phyloP scores from a whole-genome alignment of 192 early-diverging fungal species.

The Radiomyces spectabilis region DNA sequence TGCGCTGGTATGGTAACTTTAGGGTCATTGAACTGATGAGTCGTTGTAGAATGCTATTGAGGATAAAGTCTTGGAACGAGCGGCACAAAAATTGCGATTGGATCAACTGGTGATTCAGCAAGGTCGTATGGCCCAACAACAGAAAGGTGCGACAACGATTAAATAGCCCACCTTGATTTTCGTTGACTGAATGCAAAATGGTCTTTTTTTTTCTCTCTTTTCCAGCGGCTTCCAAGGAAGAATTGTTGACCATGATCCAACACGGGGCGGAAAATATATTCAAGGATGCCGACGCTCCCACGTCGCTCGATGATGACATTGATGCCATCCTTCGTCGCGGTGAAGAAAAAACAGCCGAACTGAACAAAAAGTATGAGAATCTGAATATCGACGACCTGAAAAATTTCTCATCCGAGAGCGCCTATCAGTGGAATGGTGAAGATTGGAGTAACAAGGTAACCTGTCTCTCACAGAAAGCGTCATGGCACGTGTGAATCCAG shows the following conservation, averaged over 20 bases:
- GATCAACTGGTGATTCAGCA: slow-evolving; percentile 99
- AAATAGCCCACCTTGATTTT: too few species aligned
- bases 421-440: slow-evolving; percentile 95
- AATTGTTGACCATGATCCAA: slow-evolving; percentile 94
- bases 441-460: slow-evolving; percentile 79
- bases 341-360: slow-evolving; percentile 83
- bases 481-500: too few species aligned
- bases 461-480: too few species aligned
- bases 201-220: background rate
- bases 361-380: slow-evolving; percentile 85
- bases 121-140: slow-evolving; percentile 63
- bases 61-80: slow-evolving; percentile 94
- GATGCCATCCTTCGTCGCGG: slow-evolving; percentile 71
- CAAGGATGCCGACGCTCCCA: slow-evolving; percentile 40
- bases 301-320: slow-evolving; percentile 53
- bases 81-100: slow-evolving; percentile 90
- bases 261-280: slow-evolving; percentile 92
- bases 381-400: slow-evolving; percentile 91
- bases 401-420: slow-evolving; percentile 78
- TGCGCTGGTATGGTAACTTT: too few species aligned
- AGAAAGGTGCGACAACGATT: background rate
- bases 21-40: background rate
- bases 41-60: slow-evolving; percentile 76
- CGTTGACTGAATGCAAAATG: background rate
- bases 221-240: slow-evolving; percentile 62